A percentile compares a stretch with the other conserved stretches of the same genome.
Conservation (phyloP, 1,284 basidiomycete species). For the Microbotryomycetes sp. region DNA sequence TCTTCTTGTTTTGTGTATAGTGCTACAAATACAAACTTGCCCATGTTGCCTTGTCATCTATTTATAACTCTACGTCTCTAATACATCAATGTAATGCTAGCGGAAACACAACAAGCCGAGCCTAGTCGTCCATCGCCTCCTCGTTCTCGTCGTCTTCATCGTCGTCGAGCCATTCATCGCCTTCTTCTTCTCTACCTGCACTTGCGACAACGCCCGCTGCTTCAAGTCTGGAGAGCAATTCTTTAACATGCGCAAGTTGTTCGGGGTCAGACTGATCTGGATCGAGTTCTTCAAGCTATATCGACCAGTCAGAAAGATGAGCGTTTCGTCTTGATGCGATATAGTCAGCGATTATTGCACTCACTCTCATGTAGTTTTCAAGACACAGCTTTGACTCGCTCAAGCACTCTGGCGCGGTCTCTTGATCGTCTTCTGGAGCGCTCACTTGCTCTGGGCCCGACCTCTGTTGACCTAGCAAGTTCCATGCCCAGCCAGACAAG, state of each 20-base stretch:
- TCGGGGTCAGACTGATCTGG: conserved; percentile 70
- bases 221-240: conserved; percentile 65
- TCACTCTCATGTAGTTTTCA: conserved; percentile 69
- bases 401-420: conserved; percentile 62
- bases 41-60: too few species aligned
- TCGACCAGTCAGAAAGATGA: background rate
- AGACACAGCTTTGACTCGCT: conserved; percentile 72
- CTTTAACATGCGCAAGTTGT: conserved; percentile 67
- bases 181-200: conserved; percentile 48
- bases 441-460: conserved; percentile 43
- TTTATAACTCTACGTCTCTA: too few species aligned
- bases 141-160: conserved; percentile 54
- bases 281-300: conserved; percentile 58
- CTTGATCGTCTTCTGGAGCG: conserved; percentile 50
- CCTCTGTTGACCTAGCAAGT: conserved; percentile 50
- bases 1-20: too few species aligned
- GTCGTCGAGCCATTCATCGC: conserved; percentile 38
- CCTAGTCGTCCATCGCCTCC: conserved; percentile 55
- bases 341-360: conserved; percentile 35
- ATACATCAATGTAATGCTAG: too few species aligned
- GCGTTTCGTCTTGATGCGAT: background rate
- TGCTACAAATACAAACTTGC: too few species aligned
- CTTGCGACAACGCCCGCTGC: conserved; percentile 61
- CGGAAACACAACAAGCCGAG: too few species aligned
- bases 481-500: conserved; percentile 91